Evolutionary conservation across 228 moss, liverwort and hornwort genomes (phyloP).

Genomic region (Sphagnum fallax): DNA sequence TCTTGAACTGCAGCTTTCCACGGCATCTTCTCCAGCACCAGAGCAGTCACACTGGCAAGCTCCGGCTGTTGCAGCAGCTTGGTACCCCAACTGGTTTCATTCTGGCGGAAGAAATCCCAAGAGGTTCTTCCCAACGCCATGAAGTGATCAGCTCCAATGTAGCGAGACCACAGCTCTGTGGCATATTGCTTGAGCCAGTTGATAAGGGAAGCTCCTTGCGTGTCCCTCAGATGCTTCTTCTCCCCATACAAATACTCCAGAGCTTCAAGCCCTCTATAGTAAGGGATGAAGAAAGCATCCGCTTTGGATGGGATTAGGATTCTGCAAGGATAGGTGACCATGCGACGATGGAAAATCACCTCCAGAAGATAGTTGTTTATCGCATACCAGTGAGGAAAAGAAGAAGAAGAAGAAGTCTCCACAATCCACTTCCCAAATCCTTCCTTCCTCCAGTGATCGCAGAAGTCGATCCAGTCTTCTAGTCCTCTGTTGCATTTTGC

Average conservation of each 20-base stretch:
- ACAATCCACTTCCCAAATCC: conserved; percentile 28
- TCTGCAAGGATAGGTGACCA: conserved; percentile 51
- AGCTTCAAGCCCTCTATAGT: conserved; percentile 52
- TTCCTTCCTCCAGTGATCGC: conserved; percentile 36
- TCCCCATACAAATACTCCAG: conserved; percentile 46
- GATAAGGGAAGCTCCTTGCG: conserved; percentile 45
- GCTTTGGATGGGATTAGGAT: conserved; percentile 28
- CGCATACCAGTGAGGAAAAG: conserved; percentile 31
- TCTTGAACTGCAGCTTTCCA: conserved; percentile 24
- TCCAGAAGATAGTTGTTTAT: conserved; percentile 75
- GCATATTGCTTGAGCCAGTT: conserved; percentile 54
- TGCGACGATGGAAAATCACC: conserved; percentile 50
- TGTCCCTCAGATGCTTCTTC: conserved; percentile 3
- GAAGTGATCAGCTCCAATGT: conserved; percentile 69
- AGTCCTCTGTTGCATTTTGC: conserved; percentile 37
- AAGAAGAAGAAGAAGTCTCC: background rate
- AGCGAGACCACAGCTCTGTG: conserved; percentile 45
- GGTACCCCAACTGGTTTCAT: conserved; percentile 50
- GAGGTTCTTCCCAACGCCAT: conserved; percentile 68
- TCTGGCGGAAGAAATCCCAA: conserved; percentile 59
- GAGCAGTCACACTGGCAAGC: conserved; percentile 36
- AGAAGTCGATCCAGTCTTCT: conserved; percentile 53
- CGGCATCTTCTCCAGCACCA: conserved; percentile 57
- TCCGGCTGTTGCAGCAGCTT: conserved; percentile 18
- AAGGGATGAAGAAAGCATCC: conserved; percentile 72